A percentile compares a stretch with the other conserved stretches of the same genome.
phyloP scores from a whole-genome alignment of 345 rosid species.

The Erodium maritimum region DNA sequence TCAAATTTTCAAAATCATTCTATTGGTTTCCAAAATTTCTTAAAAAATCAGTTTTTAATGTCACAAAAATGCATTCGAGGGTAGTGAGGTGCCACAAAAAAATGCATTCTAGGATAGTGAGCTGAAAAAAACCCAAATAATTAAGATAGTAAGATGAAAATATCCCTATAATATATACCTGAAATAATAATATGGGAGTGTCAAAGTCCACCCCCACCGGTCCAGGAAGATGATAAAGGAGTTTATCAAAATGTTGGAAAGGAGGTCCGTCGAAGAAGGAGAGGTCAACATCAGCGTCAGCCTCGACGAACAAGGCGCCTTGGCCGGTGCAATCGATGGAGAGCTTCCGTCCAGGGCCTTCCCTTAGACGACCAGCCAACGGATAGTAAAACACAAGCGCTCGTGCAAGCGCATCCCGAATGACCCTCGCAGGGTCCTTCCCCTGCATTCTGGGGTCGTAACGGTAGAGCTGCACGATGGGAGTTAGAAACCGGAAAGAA shows the following conservation, averaged over 20 bases:
- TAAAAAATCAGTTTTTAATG: no score
- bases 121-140: no score
- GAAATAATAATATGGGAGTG: no score
- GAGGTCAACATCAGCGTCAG: constrained; percentile 37
- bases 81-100: no score
- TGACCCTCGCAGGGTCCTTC: constrained; percentile 29
- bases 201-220: constrained; percentile 19
- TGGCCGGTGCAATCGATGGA: constrained; percentile 47
- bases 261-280: constrained; percentile 41
- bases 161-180: no score
- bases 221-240: constrained; percentile 41
- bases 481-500: constrained; percentile 31
- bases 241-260: constrained; percentile 40
- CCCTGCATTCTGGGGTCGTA: constrained; percentile 16
- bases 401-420: constrained; percentile 25
- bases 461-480: constrained; percentile 23
- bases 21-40: no score
- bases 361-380: constrained; percentile 42
- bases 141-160: no score
- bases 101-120: no score
- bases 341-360: constrained; percentile 31
- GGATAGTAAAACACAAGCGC: constrained; percentile 42
- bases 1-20: no score
- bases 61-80: no score
- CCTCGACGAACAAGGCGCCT: constrained; percentile 39